Evolutionary conservation across 1,139 yeast species (phyloP).

Genomic region (Yamadazyma taylorii): DNA sequence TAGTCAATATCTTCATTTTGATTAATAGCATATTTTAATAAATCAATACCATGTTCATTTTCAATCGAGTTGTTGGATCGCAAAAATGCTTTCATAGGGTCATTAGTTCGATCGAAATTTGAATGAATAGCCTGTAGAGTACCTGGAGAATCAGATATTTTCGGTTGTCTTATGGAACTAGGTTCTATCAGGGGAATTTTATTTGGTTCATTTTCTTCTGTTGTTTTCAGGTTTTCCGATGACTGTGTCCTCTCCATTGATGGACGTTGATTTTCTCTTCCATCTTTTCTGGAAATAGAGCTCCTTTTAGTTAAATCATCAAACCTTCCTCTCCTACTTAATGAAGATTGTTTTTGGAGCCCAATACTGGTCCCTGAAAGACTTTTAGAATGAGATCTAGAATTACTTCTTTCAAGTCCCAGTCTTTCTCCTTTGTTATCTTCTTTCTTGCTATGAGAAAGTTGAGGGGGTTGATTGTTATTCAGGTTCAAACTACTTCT

Average conservation of each 20-base stretch:
- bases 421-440: background rate
- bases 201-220: background rate
- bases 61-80: constrained; percentile 29
- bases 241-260: no score
- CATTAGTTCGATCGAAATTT: constrained; percentile 26
- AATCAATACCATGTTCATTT: constrained; percentile 36
- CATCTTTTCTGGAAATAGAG: background rate
- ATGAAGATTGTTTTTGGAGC: constrained; percentile 1
- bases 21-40: constrained; percentile 40
- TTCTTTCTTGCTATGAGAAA: background rate
- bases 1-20: constrained; percentile 35
- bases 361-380: background rate
- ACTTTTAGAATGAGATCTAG: constrained; percentile 1
- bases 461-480: background rate
- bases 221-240: no score
- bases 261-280: background rate
- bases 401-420: background rate
- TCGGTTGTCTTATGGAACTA: background rate
- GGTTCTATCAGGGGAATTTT: background rate
- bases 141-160: background rate
- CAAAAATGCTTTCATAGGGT: constrained; percentile 36
- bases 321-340: background rate
- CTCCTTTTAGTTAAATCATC: background rate
- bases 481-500: background rate
- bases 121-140: constrained; percentile 1